Base-by-base conservation (phyloP, 1,284 basidiomycete genomes). In the Lentinula novae-zelandiae region DNA sequence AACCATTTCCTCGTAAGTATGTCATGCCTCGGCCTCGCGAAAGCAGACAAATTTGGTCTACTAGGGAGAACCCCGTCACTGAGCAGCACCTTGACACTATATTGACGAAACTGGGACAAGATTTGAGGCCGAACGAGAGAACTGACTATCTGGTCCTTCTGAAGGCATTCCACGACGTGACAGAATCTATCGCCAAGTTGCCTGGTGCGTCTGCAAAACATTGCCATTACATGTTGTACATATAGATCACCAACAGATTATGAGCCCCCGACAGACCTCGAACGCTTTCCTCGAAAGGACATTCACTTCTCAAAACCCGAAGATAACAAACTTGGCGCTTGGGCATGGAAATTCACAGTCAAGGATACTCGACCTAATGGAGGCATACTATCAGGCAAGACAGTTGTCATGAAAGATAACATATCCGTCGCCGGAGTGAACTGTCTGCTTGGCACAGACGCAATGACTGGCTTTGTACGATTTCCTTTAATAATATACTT, bases 331-430 rank as follows among this genome's bases (percentile, higher is more conserved):
- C 50, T 52, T 20, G 57, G 57, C 12, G 56, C 39, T 5, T 58
- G 56, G 61, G 60, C 53, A 20, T 62, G 61, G 61, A 62, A 58
- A 40, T 62, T 49, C 27, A 62, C 52, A 5, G 61, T 48, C 50
- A 58, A 54, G 15, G 61, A 62, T 50, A 58, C 42, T 3, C 17
- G 34, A 22, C 42, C 44, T 4, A 58, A 62, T 33, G n/a, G 34
- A 6, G 61, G 61, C 6, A 34, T 51, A 15, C 44, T 62, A 5
- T 10, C 44, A 10, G 61, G 61, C 1, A 58, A 34, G 27, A 51
- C 5, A 2, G 13, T 62, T 22, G 51, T 62, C 9, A 27, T 58
- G 8, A 62, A 62, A 42, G 61, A 62, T 39, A 62, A 62, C 34
- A 48, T 62, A 13, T 27, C 46, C 7, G 57, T 62, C 4, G 57